These are phyloP conservation scores for Neonectria magnoliae DNA, from an alignment of 2,329 filamentous ascomycete species.

Conservation along the genomic window DNA sequence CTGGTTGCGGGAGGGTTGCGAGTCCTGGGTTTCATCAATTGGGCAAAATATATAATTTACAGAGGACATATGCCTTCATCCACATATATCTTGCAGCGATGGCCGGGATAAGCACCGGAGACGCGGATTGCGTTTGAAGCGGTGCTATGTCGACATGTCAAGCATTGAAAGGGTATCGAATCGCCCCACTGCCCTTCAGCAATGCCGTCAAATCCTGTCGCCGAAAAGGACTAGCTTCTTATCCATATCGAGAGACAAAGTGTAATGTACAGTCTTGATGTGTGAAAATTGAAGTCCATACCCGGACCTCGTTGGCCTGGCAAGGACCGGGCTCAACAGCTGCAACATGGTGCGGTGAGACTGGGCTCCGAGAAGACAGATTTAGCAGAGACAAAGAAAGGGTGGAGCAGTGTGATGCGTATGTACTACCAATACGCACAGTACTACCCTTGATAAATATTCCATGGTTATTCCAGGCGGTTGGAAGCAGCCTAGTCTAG, in stretches of 20 bases:
- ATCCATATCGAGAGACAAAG: too few relatives aligned
- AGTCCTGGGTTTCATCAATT: background rate
- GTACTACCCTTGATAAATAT: background rate
- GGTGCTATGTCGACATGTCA: background rate
- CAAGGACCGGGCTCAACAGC: too few relatives aligned
- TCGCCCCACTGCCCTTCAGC: background rate
- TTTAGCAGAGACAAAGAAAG: background rate
- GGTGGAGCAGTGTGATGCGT: background rate
- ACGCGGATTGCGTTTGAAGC: background rate
- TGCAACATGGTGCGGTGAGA: too few relatives aligned
- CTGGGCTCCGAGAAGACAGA: too few relatives aligned
- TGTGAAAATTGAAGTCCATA: too few relatives aligned
- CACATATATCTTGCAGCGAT: background rate
- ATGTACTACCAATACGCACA: background rate
- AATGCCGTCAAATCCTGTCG: background rate
- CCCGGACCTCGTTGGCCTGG: too few relatives aligned
- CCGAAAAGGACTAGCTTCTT: background rate
- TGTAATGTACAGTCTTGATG: too few relatives aligned
- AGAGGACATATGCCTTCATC: background rate
- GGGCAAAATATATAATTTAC: background rate
- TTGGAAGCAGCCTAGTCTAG: too few relatives aligned
- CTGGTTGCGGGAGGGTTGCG: too few relatives aligned
- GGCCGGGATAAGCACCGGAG: background rate
- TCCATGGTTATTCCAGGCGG: too few relatives aligned
- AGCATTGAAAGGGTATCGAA: background rate